Conservation (phyloP, 2,329 filamentous ascomycete genomes). For the Calonectria pseudoturangicola region DNA sequence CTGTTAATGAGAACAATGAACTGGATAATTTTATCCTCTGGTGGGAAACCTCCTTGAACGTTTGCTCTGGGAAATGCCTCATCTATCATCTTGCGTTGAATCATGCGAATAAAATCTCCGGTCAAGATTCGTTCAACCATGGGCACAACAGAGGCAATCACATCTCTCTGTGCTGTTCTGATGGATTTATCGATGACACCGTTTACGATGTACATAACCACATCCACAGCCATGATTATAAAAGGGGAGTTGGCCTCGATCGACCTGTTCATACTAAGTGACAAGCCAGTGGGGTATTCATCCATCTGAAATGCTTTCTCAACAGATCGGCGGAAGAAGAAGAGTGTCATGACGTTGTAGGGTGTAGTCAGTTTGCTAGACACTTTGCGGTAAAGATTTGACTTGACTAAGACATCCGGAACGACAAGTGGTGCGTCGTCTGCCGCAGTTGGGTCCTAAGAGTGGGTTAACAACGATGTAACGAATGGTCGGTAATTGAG, state of each 20-base stretch:
- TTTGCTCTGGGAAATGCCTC: slow-evolving; percentile 91
- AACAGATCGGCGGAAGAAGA: slow-evolving; percentile 96
- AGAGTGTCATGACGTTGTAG: slow-evolving; percentile 94
- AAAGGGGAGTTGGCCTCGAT: slow-evolving; percentile 88
- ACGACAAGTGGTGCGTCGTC: slow-evolving; percentile 76
- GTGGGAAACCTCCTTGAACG: slow-evolving; percentile 87
- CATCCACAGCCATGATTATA: slow-evolving; percentile 96
- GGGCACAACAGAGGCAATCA: slow-evolving; percentile 86
- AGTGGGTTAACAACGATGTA: slow-evolving; percentile 41
- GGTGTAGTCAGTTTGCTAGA: slow-evolving; percentile 83
- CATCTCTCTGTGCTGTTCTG: slow-evolving; percentile 87
- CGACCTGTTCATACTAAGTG: slow-evolving; percentile 82
- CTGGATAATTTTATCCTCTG: slow-evolving; percentile 89
- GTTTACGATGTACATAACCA: slow-evolving; percentile 99
- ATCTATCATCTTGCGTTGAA: slow-evolving; percentile 97
- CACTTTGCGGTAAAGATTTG: slow-evolving; percentile 87
- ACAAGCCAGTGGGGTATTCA: slow-evolving; percentile 87
- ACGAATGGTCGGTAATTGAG: not conserved
- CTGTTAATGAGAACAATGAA: slow-evolving; percentile 98
- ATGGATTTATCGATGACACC: slow-evolving; percentile 91
- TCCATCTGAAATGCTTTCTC: slow-evolving; percentile 99
- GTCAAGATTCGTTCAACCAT: slow-evolving; percentile 87
- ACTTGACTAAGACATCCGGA: slow-evolving; percentile 85
- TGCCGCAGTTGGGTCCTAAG: slow-evolving; percentile 69
- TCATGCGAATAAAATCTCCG: slow-evolving; percentile 95